Evolutionary conservation across 139 green algal genomes (phyloP).

Genomic region (Chlorella vulgaris): DNA sequence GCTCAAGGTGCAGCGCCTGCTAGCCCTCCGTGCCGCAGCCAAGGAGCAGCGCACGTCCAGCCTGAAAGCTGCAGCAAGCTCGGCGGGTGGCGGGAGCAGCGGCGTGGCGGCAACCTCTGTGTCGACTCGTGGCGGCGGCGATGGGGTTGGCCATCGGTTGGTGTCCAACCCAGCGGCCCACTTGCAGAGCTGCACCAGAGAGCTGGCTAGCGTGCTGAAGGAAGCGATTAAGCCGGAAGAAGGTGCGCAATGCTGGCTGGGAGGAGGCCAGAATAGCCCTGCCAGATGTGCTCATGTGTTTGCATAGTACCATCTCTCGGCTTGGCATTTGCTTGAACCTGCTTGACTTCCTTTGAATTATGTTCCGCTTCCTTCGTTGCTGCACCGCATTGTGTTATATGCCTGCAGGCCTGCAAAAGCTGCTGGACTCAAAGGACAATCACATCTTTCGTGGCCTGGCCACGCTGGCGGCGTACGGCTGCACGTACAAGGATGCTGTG

Average conservation of each 20-base stretch:
- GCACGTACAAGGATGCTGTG: conserved; percentile 19
- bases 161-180: conserved; percentile 4
- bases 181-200: conserved; percentile 40
- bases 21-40: conserved; percentile 27
- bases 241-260: conserved; percentile 4
- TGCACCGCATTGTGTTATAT: too few species aligned
- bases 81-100: conserved; percentile 1
- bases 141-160: not conserved
- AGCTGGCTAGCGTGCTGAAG: conserved; percentile 38
- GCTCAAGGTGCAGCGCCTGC: conserved; percentile 38
- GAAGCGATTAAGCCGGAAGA: conserved; percentile 46
- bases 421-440: conserved; percentile 68
- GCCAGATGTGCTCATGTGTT: too few species aligned
- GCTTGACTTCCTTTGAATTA: too few species aligned
- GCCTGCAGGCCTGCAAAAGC: conserved; percentile 49
- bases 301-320: too few species aligned
- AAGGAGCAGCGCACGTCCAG: conserved; percentile 26
- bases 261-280: not conserved
- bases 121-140: not conserved
- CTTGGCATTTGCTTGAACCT: too few species aligned
- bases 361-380: too few species aligned
- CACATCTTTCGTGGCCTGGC: conserved; percentile 66
- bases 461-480: conserved; percentile 39
- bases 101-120: not conserved
- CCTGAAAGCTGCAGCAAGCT: conserved; percentile 5